Conservation (phyloP, 1,284 basidiomycete species). For the Heterobasidion parviporum region DNA sequence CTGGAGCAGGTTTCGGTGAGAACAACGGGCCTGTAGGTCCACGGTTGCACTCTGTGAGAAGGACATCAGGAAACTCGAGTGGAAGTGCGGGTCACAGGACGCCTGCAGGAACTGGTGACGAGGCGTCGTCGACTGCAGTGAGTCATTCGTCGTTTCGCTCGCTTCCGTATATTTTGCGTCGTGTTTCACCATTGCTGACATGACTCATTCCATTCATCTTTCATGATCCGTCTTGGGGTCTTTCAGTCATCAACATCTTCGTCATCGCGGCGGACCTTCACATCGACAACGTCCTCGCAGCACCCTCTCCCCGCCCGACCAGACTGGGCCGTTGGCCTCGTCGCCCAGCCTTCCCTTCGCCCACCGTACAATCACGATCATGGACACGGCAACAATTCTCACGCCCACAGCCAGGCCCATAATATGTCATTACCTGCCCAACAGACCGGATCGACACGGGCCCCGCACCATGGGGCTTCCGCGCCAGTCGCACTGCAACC, state of each 20-base stretch:
- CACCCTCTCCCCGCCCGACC: constrained; percentile 74
- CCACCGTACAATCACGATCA: constrained; percentile 24
- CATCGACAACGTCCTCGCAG: constrained; percentile 56
- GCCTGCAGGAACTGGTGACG: constrained; percentile 43
- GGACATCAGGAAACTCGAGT: constrained; percentile 37
- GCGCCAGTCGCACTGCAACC: constrained; percentile 40
- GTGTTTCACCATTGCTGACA: constrained; percentile 1
- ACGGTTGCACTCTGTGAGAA: constrained; percentile 45
- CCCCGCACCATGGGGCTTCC: constrained; percentile 14
- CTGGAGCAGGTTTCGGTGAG: constrained; percentile 21
- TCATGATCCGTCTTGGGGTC: constrained; percentile 18
- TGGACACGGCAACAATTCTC: constrained; percentile 34
- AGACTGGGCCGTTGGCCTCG: constrained; percentile 79
- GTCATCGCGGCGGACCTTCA: constrained; percentile 65
- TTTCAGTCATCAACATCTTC: constrained; percentile 72
- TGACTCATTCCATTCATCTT: neutral
- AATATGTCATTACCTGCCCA: constrained; percentile 29
- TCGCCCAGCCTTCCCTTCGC: constrained; percentile 58
- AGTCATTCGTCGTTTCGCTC: constrained; percentile 25
- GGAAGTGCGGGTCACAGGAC: constrained; percentile 48
- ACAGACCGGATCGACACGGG: constrained; percentile 23
- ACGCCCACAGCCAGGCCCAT: neutral
- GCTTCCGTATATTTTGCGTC: constrained; percentile 8
- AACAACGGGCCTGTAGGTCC: constrained; percentile 46
- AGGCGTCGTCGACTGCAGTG: constrained; percentile 65